These are phyloP conservation scores for Glycine soja DNA, from an alignment of 306 rosid species.

Conservation along the genomic window DNA sequence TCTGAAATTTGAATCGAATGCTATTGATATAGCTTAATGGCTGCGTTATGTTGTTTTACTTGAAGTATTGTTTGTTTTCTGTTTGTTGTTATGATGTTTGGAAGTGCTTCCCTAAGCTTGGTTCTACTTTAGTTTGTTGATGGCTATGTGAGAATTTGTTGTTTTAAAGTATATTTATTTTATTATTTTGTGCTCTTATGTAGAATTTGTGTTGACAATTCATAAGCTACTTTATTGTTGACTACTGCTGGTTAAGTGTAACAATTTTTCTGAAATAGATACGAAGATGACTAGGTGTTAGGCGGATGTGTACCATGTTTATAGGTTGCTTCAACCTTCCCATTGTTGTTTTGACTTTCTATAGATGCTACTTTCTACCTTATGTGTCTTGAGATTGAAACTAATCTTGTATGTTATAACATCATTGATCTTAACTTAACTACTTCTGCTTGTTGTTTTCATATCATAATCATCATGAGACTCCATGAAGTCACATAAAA, in stretches of 20 bases:
- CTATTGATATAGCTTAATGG: not conserved
- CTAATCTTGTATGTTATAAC: not conserved
- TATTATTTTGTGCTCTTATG: not conserved
- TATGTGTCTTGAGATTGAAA: not conserved
- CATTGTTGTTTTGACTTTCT: not conserved
- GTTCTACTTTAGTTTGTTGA: not conserved
- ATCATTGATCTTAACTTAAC: not conserved
- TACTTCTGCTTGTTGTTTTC: not conserved
- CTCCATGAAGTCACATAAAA: not conserved
- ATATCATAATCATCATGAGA: not conserved
- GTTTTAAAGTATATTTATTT: not conserved
- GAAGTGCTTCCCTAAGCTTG: not conserved
- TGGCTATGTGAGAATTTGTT: not conserved
- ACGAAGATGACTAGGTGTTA: not conserved
- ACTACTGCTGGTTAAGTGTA: not conserved
- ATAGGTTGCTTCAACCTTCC: conserved; percentile 1
- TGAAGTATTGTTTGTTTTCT: not conserved
- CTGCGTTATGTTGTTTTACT: not conserved
- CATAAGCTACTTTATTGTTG: not conserved
- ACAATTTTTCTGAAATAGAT: not conserved
- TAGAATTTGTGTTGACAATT: not conserved
- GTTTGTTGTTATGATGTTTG: not conserved
- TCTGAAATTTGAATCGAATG: not conserved
- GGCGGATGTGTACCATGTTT: not conserved
- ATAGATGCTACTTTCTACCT: not conserved